Conservation (phyloP, 371 early-diverging fungal species). For the Actinomortierella wolfii region DNA sequence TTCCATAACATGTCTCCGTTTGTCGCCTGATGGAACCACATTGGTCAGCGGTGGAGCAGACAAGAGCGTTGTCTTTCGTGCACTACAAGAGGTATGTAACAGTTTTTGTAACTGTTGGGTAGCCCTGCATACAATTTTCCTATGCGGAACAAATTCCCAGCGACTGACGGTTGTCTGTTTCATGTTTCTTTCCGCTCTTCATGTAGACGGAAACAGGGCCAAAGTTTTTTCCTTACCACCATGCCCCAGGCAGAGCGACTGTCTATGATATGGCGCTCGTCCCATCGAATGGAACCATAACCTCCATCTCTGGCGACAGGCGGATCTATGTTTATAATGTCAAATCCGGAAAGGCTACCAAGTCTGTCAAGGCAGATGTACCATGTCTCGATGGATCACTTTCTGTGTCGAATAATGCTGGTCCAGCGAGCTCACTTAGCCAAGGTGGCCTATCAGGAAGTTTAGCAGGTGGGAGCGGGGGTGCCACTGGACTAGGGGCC, state of each 20-base stretch:
- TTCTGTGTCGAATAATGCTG: too few species aligned
- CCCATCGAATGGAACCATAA: conserved; percentile 58
- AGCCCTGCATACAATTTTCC: too few species aligned
- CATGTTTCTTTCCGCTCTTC: too few species aligned
- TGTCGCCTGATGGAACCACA: conserved; percentile 63
- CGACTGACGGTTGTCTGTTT: too few species aligned
- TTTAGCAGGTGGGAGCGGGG: too few species aligned
- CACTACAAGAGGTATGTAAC: conserved; percentile 47
- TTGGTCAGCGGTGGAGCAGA: conserved; percentile 87
- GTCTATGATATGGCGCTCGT: conserved; percentile 78
- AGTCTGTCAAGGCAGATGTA: conserved; percentile 60
- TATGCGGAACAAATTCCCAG: too few species aligned
- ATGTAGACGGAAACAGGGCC: conserved; percentile 1
- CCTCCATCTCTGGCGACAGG: conserved; percentile 74
- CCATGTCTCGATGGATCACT: too few species aligned
- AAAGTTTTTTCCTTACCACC: conserved; percentile 57
- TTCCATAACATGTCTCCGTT: conserved; percentile 78
- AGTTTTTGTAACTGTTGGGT: not conserved
- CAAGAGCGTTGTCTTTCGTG: conserved; percentile 81
- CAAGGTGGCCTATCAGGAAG: too few species aligned
- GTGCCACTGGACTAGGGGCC: too few species aligned
- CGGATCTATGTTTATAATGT: conserved; percentile 66
- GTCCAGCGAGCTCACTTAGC: too few species aligned
- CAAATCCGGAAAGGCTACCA: conserved; percentile 71
- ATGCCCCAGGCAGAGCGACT: conserved; percentile 73